Percentiles rank a stretch among this genome's conserved stretches.
phyloP scores from a whole-genome alignment of 805 yeast genomes.

The Starmerella stigmatis region DNA sequence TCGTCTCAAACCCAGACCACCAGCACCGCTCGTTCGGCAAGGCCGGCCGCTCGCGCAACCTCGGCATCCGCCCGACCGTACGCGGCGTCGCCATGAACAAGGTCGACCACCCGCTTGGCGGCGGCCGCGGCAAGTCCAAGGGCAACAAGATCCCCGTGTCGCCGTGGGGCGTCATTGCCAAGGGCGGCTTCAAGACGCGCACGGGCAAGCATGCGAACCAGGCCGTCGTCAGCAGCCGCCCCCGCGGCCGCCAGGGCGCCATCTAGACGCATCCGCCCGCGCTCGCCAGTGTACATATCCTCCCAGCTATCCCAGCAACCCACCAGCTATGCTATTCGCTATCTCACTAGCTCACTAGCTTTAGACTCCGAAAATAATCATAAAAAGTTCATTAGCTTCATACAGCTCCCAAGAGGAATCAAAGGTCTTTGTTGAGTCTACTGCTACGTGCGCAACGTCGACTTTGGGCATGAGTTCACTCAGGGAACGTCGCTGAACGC shows the following conservation, averaged over 20 bases:
- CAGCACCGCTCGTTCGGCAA: conserved; percentile 85
- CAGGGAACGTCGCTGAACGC: too few relatives aligned
- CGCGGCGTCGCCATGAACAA: conserved; percentile 99
- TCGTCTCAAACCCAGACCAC: conserved; percentile 86
- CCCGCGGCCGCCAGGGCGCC: conserved; percentile 48
- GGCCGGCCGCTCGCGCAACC: conserved; percentile 88
- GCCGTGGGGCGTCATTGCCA: conserved; percentile 89
- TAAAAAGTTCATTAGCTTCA: too few relatives aligned
- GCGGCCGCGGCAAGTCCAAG: conserved; percentile 99
- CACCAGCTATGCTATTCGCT: too few relatives aligned
- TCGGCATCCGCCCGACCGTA: conserved; percentile 88
- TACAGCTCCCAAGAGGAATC: too few relatives aligned
- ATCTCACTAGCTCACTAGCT: too few relatives aligned
- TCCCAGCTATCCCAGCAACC: too few relatives aligned
- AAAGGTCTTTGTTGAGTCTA: too few relatives aligned
- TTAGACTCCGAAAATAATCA: too few relatives aligned
- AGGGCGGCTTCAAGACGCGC: conserved; percentile 90
- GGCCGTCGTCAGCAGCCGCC: conserved; percentile 83
- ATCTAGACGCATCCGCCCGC: too few relatives aligned
- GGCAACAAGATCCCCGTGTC: conserved; percentile 88
- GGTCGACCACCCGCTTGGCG: conserved; percentile 97
- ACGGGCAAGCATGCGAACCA: conserved; percentile 76
- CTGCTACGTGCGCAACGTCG: too few relatives aligned
- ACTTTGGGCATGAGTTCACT: too few relatives aligned
- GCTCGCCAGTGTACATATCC: neutral